phyloP scores from a whole-genome alignment of 768 basidiomycete genomes.

The Russula lepida region DNA sequence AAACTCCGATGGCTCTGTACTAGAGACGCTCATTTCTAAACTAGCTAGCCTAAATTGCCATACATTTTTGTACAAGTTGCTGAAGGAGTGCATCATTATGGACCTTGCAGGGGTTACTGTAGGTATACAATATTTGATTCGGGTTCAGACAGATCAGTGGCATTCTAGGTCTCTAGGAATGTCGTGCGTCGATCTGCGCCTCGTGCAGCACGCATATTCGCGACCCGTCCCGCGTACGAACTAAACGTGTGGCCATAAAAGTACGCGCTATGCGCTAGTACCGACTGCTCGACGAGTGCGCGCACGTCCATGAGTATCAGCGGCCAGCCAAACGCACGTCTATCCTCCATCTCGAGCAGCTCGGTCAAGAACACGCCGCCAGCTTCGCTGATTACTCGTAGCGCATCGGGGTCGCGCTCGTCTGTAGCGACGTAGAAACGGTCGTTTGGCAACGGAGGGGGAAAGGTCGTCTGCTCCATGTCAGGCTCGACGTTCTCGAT shows the following conservation, averaged over 20 bases:
- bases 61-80: too few species aligned
- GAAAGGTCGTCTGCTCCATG: background rate
- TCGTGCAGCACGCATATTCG: conserved; percentile 31
- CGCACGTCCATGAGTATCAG: conserved; percentile 38
- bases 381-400: conserved; percentile 28
- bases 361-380: conserved; percentile 37
- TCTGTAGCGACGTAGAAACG: conserved; percentile 33
- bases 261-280: conserved; percentile 29
- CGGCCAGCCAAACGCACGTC: conserved; percentile 33
- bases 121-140: too few species aligned
- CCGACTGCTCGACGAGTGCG: conserved; percentile 35
- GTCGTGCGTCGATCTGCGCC: conserved; percentile 31
- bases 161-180: too few species aligned
- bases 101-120: too few species aligned
- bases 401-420: conserved; percentile 31
- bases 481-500: conserved; percentile 5
- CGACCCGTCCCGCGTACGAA: conserved; percentile 33
- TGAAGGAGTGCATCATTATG: too few species aligned
- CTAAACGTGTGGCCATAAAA: conserved; percentile 34
- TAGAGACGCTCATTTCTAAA: too few species aligned
- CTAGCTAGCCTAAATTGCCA: too few species aligned
- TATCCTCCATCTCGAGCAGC: conserved; percentile 35
- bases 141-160: conserved; percentile 26
- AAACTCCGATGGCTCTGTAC: too few species aligned
- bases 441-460: conserved; percentile 6